A percentile compares a stretch with the other conserved stretches of the same genome.
These are phyloP conservation scores for Aspergillus baeticus DNA, from an alignment of 495 filamentous ascomycete genomes.

Conservation along the genomic window DNA sequence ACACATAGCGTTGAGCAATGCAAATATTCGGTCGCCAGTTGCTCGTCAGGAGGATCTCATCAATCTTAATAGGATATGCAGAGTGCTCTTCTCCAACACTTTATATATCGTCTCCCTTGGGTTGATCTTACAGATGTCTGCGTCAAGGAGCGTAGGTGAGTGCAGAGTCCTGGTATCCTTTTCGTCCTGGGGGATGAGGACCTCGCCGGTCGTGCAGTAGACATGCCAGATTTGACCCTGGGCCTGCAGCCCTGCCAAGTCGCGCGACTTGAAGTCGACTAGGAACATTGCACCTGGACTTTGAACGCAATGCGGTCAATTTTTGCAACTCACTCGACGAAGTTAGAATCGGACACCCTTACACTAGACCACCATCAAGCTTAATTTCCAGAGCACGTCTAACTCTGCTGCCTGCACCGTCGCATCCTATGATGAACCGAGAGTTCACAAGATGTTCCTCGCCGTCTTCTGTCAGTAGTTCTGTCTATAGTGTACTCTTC, in stretches of 20 bases:
- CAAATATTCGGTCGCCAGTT: conserved; percentile 23
- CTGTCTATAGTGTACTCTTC: not conserved
- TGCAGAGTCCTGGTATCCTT: conserved; percentile 30
- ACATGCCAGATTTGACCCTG: conserved; percentile 32
- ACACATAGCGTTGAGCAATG: conserved; percentile 18
- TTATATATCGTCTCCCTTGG: not conserved
- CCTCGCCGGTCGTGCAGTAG: conserved; percentile 11
- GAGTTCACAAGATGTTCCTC: not conserved
- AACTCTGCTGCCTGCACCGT: conserved; percentile 19
- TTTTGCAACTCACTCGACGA: too few species aligned
- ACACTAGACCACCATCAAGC: conserved; percentile 16
- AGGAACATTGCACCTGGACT: conserved; percentile 18
- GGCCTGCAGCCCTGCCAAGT: conserved; percentile 15
- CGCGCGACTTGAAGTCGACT: conserved; percentile 30
- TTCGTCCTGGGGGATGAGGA: conserved; percentile 28
- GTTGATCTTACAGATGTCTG: not conserved
- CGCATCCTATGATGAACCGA: conserved; percentile 18
- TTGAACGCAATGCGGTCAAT: not conserved
- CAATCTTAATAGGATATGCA: not conserved
- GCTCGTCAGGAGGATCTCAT: conserved; percentile 6
- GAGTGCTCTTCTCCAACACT: not conserved
- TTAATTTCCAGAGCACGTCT: conserved; percentile 11
- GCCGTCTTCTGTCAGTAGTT: not conserved
- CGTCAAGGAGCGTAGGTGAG: not conserved
- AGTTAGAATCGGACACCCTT: not conserved